Evolutionary conservation across 129 eudicot genomes (phyloP), one percentile per base, ranked within the genome.

Genomic region (Tagetes erecta): DNA sequence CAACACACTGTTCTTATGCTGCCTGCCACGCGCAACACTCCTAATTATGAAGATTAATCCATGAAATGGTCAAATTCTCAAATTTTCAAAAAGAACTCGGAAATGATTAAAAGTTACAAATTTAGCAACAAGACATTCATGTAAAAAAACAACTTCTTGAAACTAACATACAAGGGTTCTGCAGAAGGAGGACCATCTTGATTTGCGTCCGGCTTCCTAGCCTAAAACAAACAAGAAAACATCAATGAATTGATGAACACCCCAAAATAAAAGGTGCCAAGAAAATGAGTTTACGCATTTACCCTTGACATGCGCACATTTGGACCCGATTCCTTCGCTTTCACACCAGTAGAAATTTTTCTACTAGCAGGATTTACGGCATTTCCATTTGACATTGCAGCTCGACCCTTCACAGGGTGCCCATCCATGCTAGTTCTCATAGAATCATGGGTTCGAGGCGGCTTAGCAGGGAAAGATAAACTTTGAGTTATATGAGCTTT

Each of bases 391-490:
- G 78, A 72, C 73, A 75, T 74, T 63, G 74, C 68, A 8, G 80
- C 78, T 64, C 62, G 83, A 1, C 86, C 78, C 79, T 87, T 84
- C 57, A 44, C 59, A 1, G 90, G 83, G 76, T 77, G 57, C 66
- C 82, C 92, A 82, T 87, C 98, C 62, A 84, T 46, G 81, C 96
- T 93, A 60, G 79, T 77, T 77, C 74, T 84, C 82, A 83, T 81
- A 39, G 80, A 71, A 76, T 81, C 80, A 34, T 74, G 73, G 58
- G 67, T 68, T 64, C 47, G 79, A 3, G 86, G 83, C 3, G 86
- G 83, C 64, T 68, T 85, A 14, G 96, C 71, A 42, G 97, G 98
- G 69, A 93, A 81, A 11, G 97, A 93, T 52, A 76, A 76, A 74
- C 96, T 88, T 78, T 88, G 95, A 10, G 81, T 78, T 35, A 87